phyloP scores from a whole-genome alignment of 495 filamentous ascomycete genomes.

The Mytilinidion resinicola region DNA sequence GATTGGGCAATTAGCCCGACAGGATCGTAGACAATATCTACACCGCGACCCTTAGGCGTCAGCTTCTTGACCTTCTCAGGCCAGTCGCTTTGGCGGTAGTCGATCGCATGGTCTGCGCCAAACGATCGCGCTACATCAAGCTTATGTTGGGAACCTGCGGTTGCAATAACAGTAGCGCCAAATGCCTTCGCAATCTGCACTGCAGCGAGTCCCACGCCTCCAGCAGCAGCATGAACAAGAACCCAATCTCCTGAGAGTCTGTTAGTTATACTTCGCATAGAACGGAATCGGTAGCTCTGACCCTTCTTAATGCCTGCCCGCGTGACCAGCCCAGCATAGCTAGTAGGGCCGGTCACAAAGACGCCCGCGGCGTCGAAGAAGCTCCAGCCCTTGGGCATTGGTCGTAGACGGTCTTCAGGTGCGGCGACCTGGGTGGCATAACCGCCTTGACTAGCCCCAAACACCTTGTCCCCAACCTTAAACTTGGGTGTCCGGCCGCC shows the following conservation, averaged over 20 bases:
- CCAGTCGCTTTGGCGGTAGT: constrained; percentile 69
- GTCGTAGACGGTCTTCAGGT: constrained; percentile 58
- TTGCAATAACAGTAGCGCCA: constrained; percentile 85
- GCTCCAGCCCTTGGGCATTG: constrained; percentile 72
- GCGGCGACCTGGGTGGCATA: constrained; percentile 73
- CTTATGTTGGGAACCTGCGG: constrained; percentile 72
- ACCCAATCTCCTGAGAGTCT: constrained; percentile 60
- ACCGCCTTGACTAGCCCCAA: constrained; percentile 79
- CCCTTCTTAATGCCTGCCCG: constrained; percentile 66
- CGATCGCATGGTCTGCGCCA: constrained; percentile 76
- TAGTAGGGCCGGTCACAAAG: constrained; percentile 86
- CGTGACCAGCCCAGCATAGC: constrained; percentile 76
- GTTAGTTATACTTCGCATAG: constrained; percentile 2
- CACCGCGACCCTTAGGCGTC: constrained; percentile 63
- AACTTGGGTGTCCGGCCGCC: constrained; percentile 45
- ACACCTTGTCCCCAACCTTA: constrained; percentile 73
- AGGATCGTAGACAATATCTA: constrained; percentile 87
- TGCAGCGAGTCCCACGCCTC: constrained; percentile 84
- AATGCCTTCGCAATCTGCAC: constrained; percentile 90
- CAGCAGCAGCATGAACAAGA: constrained; percentile 86
- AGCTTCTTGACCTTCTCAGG: constrained; percentile 70
- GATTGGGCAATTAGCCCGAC: constrained; percentile 79
- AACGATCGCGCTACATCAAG: constrained; percentile 68
- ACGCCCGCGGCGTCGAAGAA: constrained; percentile 81
- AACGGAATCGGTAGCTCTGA: constrained; percentile 3